These are phyloP conservation scores for Tetracentron sinense DNA, from an alignment of 164 flowering plant genomes.

Conservation along the genomic window DNA sequence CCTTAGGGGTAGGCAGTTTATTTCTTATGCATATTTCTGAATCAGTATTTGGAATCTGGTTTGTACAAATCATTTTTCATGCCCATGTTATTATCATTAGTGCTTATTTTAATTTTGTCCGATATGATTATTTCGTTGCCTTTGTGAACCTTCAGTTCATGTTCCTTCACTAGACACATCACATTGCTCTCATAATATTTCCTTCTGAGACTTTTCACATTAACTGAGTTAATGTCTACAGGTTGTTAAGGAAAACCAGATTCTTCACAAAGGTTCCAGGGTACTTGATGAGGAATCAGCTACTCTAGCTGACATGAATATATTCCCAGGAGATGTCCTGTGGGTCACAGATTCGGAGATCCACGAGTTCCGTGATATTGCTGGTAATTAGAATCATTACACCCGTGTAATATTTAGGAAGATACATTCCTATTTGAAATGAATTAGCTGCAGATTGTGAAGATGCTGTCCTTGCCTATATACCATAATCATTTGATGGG, in stretches of 20 bases:
- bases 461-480: no score
- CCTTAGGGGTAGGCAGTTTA: slow-evolving; percentile 76
- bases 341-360: slow-evolving; percentile 92
- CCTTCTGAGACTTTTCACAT: no score
- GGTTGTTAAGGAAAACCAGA: slow-evolving; percentile 96
- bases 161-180: background rate
- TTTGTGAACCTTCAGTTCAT: no score
- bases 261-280: slow-evolving; percentile 72
- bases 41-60: background rate
- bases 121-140: background rate
- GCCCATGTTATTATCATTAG: background rate
- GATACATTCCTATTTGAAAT: background rate
- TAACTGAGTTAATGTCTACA: slow-evolving; percentile 20
- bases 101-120: no score
- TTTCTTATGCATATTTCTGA: background rate
- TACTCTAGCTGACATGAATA: slow-evolving; percentile 81
- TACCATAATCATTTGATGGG: background rate
- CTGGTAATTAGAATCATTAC: slow-evolving; percentile 49
- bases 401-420: background rate
- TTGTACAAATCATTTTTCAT: background rate
- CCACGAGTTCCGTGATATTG: slow-evolving; percentile 91
- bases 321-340: slow-evolving; percentile 84
- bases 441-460: background rate
- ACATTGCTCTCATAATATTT: background rate
- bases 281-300: slow-evolving; percentile 66